A percentile compares a stretch with the other conserved stretches of the same genome.
These are phyloP conservation scores for Pseudocercospora fijiensis DNA, from an alignment of 2,329 filamentous ascomycete genomes.

Conservation along the genomic window DNA sequence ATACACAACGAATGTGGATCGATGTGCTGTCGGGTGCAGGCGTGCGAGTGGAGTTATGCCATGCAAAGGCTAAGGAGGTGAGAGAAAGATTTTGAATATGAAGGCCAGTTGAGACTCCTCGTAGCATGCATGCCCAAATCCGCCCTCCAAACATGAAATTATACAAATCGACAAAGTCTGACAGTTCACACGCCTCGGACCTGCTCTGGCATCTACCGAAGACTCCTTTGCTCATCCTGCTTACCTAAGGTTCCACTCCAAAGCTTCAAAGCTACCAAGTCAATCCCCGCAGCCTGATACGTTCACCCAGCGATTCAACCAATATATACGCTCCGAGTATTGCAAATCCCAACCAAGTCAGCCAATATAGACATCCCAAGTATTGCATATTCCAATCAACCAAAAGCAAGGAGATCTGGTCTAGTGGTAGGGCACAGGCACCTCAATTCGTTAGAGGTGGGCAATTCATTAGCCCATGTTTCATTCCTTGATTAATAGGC, in stretches of 20 bases:
- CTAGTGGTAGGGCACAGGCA: neutral
- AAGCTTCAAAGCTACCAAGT: neutral
- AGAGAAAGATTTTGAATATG: neutral
- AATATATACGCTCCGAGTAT: neutral
- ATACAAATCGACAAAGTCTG: too few relatives aligned
- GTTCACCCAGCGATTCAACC: neutral
- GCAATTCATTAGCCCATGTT: neutral
- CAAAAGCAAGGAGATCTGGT: neutral
- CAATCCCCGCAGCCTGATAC: neutral
- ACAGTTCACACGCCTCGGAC: too few relatives aligned
- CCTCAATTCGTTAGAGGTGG: neutral
- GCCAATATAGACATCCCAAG: neutral
- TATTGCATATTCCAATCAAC: neutral
- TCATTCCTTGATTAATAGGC: neutral
- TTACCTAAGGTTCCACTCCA: too few relatives aligned
- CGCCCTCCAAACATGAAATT: too few relatives aligned
- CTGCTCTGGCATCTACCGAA: too few relatives aligned
- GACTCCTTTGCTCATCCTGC: too few relatives aligned
- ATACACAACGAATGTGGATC: constrained; percentile 96
- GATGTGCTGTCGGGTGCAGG: constrained; percentile 86
- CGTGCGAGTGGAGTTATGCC: constrained; percentile 77
- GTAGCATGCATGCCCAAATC: neutral
- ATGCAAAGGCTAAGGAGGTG: constrained; percentile 61
- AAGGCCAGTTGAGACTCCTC: neutral
- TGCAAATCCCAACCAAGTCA: neutral